Base-by-base conservation (phyloP, 805 yeast species). In the Starmerella apis region DNA sequence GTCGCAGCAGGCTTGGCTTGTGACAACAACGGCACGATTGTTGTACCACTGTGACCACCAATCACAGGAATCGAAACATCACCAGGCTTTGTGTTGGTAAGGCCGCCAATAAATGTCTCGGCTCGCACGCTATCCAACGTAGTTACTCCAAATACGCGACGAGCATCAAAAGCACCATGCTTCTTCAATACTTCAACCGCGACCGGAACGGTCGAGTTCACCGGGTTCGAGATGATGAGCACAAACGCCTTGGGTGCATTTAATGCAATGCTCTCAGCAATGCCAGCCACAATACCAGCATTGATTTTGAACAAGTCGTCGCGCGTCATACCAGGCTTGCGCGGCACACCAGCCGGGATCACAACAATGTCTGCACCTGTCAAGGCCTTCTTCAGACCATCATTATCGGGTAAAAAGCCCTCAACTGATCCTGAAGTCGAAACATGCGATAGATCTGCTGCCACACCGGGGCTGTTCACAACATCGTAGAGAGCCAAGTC, bases 21-120 rank as follows among this genome's bases (percentile, higher is more conserved):
- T 23, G 87, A 76, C 65, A 81, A 77, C 58, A 87, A 73, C 48
- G 96, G 96, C 37, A 87, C 92, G 63, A 87, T 87, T 45, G 96
- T 87, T 64, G 83, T 90, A 57, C 96, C 96, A 28, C 95, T 85
- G 73, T 87, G 96, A 47, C 96, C 96, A 55, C 96, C 96, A 59
- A 87, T 72, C 48, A 88, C 95, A 19, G 86, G 80, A 49, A 86
- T 71, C 59, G 65, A 64, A 58, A 66, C 75, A 56, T 71, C 74
- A 57, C 75, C 71, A 46, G 84, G 73, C 55, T 65, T 63, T 18
- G 56, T 50, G 35, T 73, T 71, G 49, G 69, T 69, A 44, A 78
- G 67, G 59, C 78, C 79, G 41, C 86, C 74, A 54, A 81, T 69
- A 67, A 86, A 86, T 41, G 86, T 80, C 66, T 86, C 82, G 49